Evolutionary conservation across 2,329 filamentous ascomycete genomes (phyloP).

Genomic region (Penicillium sp.): DNA sequence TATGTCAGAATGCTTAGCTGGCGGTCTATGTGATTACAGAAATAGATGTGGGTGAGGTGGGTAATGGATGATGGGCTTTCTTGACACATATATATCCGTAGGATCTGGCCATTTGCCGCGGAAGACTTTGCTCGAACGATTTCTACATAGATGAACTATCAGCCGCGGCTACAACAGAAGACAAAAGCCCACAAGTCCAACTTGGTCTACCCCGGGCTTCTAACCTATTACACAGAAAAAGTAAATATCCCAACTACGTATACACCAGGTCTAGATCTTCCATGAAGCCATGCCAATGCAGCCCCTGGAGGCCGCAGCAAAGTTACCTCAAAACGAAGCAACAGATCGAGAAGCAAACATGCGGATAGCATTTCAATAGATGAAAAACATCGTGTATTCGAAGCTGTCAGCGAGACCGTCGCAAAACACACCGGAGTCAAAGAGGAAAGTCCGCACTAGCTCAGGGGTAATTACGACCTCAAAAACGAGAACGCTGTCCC

Average conservation of each 20-base stretch:
- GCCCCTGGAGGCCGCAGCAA: slow-evolving; percentile 3
- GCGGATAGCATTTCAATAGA: background rate
- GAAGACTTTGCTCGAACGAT: no score
- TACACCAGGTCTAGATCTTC: no score
- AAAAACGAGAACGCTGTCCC: slow-evolving; percentile 7
- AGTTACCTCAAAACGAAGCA: background rate
- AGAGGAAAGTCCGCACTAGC: slow-evolving; percentile 2
- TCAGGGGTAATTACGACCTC: slow-evolving; percentile 12
- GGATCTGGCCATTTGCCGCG: no score
- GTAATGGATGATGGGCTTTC: no score
- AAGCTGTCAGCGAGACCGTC: slow-evolving; percentile 3
- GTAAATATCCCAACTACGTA: background rate
- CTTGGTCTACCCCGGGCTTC: no score
- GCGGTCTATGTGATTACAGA: no score
- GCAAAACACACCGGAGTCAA: background rate
- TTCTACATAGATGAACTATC: no score
- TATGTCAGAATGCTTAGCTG: no score
- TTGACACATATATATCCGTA: no score
- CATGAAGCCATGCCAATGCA: background rate
- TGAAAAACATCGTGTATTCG: background rate
- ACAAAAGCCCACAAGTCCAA: no score
- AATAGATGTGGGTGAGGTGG: no score
- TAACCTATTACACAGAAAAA: background rate
- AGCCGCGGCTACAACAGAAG: no score
- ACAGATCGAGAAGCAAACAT: background rate